phyloP scores from a whole-genome alignment of 169 alveolate species.

The Babesia sp. region DNA sequence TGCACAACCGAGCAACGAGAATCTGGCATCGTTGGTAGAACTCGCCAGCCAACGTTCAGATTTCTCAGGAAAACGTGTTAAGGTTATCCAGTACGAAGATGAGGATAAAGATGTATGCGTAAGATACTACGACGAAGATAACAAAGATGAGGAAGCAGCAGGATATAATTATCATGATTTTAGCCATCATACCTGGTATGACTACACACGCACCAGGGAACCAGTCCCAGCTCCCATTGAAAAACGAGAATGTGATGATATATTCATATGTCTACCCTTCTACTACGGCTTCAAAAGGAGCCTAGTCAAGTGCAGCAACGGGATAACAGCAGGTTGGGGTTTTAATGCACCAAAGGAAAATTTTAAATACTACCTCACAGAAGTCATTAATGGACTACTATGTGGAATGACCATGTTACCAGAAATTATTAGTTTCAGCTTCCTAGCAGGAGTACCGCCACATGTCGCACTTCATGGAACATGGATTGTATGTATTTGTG shows the following conservation, averaged over 20 bases:
- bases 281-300: slow-evolving; percentile 42
- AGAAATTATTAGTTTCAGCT: slow-evolving; percentile 78
- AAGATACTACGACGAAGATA: slow-evolving; percentile 46
- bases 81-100: slow-evolving; percentile 49
- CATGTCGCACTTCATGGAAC: slow-evolving; percentile 79
- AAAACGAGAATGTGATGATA: slow-evolving; percentile 55
- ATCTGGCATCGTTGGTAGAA: not conserved
- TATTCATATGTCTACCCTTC: slow-evolving; percentile 56
- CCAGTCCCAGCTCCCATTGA: slow-evolving; percentile 56
- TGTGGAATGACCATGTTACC: slow-evolving; percentile 81
- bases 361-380: slow-evolving; percentile 71
- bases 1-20: not conserved
- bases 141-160: slow-evolving; percentile 15
- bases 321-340: slow-evolving; percentile 57
- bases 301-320: slow-evolving; percentile 35
- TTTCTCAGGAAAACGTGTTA: slow-evolving; percentile 15
- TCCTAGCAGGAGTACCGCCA: slow-evolving; percentile 81
- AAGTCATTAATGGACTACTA: slow-evolving; percentile 72
- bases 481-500: slow-evolving; percentile 75
- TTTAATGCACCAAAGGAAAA: slow-evolving; percentile 45
- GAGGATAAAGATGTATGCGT: slow-evolving; percentile 49
- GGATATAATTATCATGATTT: slow-evolving; percentile 68
- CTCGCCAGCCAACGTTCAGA: slow-evolving; percentile 1
- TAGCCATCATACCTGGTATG: slow-evolving; percentile 67
- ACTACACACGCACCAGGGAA: slow-evolving; percentile 51